Conservation (phyloP, 108 stramenopile genomes). For the Skeletonema costatum region DNA sequence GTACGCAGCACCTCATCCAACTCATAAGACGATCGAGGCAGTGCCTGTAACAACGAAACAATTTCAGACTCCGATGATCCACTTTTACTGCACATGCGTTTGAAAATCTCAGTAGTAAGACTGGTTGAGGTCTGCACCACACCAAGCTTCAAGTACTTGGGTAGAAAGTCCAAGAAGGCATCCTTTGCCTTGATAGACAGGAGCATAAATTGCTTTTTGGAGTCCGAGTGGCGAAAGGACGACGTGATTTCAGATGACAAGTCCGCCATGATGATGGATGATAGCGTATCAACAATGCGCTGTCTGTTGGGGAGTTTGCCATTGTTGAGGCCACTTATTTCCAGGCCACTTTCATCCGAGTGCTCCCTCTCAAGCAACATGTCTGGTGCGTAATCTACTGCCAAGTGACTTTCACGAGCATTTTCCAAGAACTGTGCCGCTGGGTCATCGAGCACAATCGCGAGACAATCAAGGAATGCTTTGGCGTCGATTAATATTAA, state of each 20-base stretch:
- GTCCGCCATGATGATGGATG: slow-evolving; percentile 63
- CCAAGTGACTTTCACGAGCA: neutral
- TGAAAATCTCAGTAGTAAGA: slow-evolving; percentile 62
- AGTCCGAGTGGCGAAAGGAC: slow-evolving; percentile 17
- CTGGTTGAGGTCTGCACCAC: slow-evolving; percentile 59
- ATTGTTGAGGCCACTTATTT: slow-evolving; percentile 4
- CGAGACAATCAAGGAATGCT: slow-evolving; percentile 73
- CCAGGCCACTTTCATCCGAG: slow-evolving; percentile 15
- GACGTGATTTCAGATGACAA: neutral
- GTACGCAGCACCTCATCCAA: slow-evolving; percentile 58
- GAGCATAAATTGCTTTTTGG: slow-evolving; percentile 11
- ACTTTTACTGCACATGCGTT: slow-evolving; percentile 50
- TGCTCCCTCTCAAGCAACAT: neutral
- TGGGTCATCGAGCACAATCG: slow-evolving; percentile 76
- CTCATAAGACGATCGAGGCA: slow-evolving; percentile 70
- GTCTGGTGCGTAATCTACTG: slow-evolving; percentile 42
- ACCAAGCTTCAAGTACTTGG: slow-evolving; percentile 74
- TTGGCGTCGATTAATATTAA: slow-evolving; percentile 75
- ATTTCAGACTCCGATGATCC: slow-evolving; percentile 47
- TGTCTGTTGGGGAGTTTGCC: slow-evolving; percentile 55
- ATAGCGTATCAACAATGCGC: slow-evolving; percentile 56
- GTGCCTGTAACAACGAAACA: slow-evolving; percentile 61
- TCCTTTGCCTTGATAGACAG: slow-evolving; percentile 45
- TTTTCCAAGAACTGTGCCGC: slow-evolving; percentile 41
- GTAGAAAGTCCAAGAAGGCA: slow-evolving; percentile 80